Evolutionary conservation across 1,284 basidiomycete species (phyloP).

Genomic region (Bondarzewia mesenterica): DNA sequence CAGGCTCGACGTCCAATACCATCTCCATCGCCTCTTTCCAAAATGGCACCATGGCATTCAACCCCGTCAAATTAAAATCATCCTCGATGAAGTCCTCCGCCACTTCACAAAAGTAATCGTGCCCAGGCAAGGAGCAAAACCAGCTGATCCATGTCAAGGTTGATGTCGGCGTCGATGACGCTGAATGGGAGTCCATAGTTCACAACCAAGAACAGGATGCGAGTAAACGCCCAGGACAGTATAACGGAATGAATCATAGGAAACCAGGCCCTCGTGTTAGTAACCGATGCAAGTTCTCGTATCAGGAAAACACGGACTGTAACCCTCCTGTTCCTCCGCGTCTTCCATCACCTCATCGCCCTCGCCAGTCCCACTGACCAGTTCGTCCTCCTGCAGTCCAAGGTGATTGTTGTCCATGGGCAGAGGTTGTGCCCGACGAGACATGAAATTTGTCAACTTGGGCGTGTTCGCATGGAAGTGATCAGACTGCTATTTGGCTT

Average conservation of each 20-base stretch:
- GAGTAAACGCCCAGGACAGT: neutral
- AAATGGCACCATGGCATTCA: slow-evolving; percentile 93
- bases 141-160: slow-evolving; percentile 95
- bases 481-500: neutral
- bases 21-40: slow-evolving; percentile 99
- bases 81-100: slow-evolving; percentile 99
- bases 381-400: slow-evolving; percentile 46
- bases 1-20: slow-evolving; percentile 99
- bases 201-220: neutral
- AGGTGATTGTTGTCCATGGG: slow-evolving; percentile 33
- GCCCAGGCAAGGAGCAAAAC: slow-evolving; percentile 97
- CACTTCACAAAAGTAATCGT: slow-evolving; percentile 98
- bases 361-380: slow-evolving; percentile 41
- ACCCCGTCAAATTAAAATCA: slow-evolving; percentile 97
- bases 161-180: slow-evolving; percentile 78
- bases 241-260: slow-evolving; percentile 1
- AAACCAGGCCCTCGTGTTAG: slow-evolving; percentile 4
- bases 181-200: slow-evolving; percentile 27
- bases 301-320: slow-evolving; percentile 42
- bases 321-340: slow-evolving; percentile 57
- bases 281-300: neutral
- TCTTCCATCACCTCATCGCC: slow-evolving; percentile 67
- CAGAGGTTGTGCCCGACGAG: slow-evolving; percentile 32
- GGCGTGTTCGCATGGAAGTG: slow-evolving; percentile 8
- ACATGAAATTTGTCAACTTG: slow-evolving; percentile 31